Percentiles rank a stretch among this genome's conserved stretches.
Conservation (phyloP, 2,329 filamentous ascomycete genomes). For the Fusarium sacchari region DNA sequence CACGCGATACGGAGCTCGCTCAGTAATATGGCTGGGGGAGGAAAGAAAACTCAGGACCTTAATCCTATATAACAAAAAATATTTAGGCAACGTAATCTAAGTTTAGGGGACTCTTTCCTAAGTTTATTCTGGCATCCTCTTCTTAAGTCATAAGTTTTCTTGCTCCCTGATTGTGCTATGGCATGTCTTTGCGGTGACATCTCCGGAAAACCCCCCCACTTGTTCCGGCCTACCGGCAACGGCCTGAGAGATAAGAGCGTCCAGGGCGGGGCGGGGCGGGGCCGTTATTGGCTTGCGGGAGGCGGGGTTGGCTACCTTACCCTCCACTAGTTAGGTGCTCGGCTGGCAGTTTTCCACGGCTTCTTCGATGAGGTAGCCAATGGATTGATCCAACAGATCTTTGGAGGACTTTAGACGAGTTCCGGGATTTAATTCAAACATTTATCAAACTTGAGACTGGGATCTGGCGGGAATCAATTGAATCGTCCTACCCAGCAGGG, state of each 20-base stretch:
- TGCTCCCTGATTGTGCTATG: not conserved
- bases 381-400: not conserved
- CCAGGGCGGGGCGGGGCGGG: not conserved
- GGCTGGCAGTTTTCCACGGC: conserved; percentile 10
- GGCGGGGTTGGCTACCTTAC: no score
- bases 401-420: not conserved
- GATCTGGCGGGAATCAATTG: not conserved
- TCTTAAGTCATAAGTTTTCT: not conserved
- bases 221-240: conserved; percentile 23
- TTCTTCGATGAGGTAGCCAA: not conserved
- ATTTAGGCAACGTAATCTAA: not conserved
- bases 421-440: not conserved
- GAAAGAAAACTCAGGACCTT: not conserved
- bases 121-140: not conserved
- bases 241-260: conserved; percentile 23
- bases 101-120: not conserved
- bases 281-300: conserved; percentile 41
- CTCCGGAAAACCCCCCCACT: conserved; percentile 26
- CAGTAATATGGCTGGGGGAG: not conserved
- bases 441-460: not conserved
- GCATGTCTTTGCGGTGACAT: not conserved
- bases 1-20: conserved; percentile 1
- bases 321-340: not conserved
- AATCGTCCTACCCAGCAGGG: not conserved
- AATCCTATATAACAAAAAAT: not conserved